Evolutionary conservation across 306 rosid species (phyloP), one percentile per base, ranked within the genome.

Genomic region (Gastrolobium villosum): DNA sequence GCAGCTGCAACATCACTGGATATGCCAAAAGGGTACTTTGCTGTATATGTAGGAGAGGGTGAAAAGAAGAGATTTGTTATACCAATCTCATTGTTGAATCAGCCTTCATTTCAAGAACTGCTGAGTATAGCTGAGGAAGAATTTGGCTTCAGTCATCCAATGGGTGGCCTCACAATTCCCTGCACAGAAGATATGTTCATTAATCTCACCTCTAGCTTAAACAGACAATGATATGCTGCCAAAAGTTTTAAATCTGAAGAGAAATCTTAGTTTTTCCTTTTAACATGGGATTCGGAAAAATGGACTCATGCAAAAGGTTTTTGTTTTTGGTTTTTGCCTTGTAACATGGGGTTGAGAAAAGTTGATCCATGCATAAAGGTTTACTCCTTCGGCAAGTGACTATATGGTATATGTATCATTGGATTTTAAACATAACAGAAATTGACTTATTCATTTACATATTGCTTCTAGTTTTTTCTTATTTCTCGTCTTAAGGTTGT

Each of bases 21-120:
- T 48, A 84, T 90, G 60, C 90, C 90, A 2, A 82, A 82, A 78
- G 91, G 90, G 35, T 55, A 81, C 78, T 45, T 91, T n/a, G 90
- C 87, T 2, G 85, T 89, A 31, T 89, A 87, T 9, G 90, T 88
- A 7, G 92, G 92, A 41, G 88, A 85, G 28, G 63, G 62, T 11
- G 34, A 37, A 62, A 83, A 50, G 54, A 81, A 81, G 79, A 26
- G 90, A 76, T 83, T 65, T 8, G 43, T 83, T 3, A 76, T 89
- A 39, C 89, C 91, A 1, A 15, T 81, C 3, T 85, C 85, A 6
- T 62, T 62, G 45, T 49, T 85, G 48, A 78, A 63, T 13, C 72
- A 81, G 36, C 84, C 87, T 56, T 57, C 72, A 32, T 72, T 85
- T 50, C 83, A 78, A 69, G 66, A 81, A 59, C 14, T 79, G 40